Percentiles rank a stretch among this genome's conserved stretches.
phyloP scores from a whole-genome alignment of 495 filamentous ascomycete species.

The Daldinia vernicosa region DNA sequence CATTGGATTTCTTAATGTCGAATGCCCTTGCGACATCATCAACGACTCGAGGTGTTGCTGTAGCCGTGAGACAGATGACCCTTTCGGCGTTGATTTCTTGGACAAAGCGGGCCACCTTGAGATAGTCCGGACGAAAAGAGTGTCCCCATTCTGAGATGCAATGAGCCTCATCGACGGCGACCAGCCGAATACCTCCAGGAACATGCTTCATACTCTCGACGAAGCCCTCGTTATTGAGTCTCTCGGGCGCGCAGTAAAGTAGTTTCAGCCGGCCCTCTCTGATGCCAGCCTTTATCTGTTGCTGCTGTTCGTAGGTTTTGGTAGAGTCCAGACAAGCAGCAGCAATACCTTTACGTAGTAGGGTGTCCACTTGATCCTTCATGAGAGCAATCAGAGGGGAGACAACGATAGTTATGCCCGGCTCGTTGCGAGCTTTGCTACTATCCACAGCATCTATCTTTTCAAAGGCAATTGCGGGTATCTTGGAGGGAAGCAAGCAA shows the following conservation, averaged over 20 bases:
- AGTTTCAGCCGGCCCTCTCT: constrained; percentile 57
- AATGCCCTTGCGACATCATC: constrained; percentile 64
- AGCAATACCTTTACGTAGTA: constrained; percentile 56
- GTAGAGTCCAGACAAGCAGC: constrained; percentile 65
- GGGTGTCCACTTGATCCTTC: constrained; percentile 67
- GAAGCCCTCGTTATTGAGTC: constrained; percentile 67
- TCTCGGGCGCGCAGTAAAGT: constrained; percentile 67
- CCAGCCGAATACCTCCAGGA: constrained; percentile 61
- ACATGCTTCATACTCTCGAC: constrained; percentile 61
- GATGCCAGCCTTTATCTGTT: constrained; percentile 57
- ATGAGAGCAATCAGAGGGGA: constrained; percentile 66
- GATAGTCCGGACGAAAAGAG: constrained; percentile 66
- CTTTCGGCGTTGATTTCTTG: constrained; percentile 65
- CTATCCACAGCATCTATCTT: constrained; percentile 51
- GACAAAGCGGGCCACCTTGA: constrained; percentile 66
- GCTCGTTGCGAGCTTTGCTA: constrained; percentile 26
- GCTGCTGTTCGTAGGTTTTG: constrained; percentile 56
- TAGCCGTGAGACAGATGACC: constrained; percentile 67
- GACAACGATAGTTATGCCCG: constrained; percentile 63
- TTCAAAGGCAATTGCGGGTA: constrained; percentile 64
- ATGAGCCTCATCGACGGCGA: constrained; percentile 69
- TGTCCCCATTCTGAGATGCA: constrained; percentile 71
- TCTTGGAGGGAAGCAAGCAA: constrained; percentile 43
- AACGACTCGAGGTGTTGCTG: constrained; percentile 63
- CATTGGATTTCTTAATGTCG: constrained; percentile 52